These are phyloP conservation scores for Pythium aphanidermatum DNA, from an alignment of 352 stramenopile genomes.

Conservation along the genomic window DNA sequence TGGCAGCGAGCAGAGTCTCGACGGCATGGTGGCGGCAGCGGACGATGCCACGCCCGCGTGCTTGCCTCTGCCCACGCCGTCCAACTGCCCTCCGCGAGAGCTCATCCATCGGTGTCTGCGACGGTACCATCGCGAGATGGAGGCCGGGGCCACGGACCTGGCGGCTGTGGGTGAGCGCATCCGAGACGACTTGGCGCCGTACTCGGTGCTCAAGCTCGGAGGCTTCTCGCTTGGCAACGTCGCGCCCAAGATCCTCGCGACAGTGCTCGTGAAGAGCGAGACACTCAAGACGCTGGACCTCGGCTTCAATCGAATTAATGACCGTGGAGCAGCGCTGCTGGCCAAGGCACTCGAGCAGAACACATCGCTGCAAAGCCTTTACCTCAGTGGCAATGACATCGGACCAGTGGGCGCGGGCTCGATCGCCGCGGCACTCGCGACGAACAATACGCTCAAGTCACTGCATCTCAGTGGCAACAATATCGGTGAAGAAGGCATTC, in stretches of 20 bases:
- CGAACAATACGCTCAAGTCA: conserved; percentile 53
- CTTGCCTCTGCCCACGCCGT: not conserved
- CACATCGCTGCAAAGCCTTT: conserved; percentile 58
- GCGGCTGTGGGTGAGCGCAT: conserved; percentile 40
- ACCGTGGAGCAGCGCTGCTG: conserved; percentile 52
- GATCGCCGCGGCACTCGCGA: conserved; percentile 39
- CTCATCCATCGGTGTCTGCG: conserved; percentile 57
- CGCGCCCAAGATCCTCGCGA: conserved; percentile 45
- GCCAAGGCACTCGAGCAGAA: conserved; percentile 56
- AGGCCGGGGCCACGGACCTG: conserved; percentile 21
- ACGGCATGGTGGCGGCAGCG: conserved; percentile 2
- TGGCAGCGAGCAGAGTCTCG: conserved; percentile 10
- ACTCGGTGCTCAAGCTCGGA: conserved; percentile 67
- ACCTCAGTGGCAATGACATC: conserved; percentile 80
- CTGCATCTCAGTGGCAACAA: conserved; percentile 81
- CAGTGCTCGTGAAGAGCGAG: conserved; percentile 36
- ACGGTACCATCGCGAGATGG: conserved; percentile 45
- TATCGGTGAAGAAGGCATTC: conserved; percentile 68
- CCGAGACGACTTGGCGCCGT: conserved; percentile 45
- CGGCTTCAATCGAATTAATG: conserved; percentile 75
- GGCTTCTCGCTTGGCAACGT: conserved; percentile 71
- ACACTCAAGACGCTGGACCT: conserved; percentile 63
- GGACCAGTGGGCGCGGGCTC: conserved; percentile 40
- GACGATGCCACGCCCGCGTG: conserved; percentile 3
- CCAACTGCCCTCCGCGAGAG: conserved; percentile 40